Evolutionary conservation across 768 basidiomycete species (phyloP).

Genomic region (Lyophyllum shimeji): DNA sequence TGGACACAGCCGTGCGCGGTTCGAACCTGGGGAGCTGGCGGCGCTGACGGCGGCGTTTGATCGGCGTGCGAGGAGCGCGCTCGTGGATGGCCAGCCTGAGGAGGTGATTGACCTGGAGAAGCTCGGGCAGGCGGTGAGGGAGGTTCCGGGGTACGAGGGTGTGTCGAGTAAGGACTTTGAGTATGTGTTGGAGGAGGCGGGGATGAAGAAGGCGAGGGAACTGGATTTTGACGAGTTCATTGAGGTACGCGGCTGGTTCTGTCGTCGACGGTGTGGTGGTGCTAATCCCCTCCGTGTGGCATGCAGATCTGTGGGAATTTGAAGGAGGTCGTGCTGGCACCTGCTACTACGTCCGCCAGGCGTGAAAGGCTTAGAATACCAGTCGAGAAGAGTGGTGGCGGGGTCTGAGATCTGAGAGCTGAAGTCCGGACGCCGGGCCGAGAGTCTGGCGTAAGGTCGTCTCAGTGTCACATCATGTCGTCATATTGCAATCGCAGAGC

Average conservation of each 20-base stretch:
- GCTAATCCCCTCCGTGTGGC: neutral
- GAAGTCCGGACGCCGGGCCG: too few species aligned
- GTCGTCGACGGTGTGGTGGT: neutral
- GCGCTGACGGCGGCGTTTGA: slow-evolving; percentile 39
- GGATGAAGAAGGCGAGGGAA: slow-evolving; percentile 52
- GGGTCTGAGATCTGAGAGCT: too few species aligned
- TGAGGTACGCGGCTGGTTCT: slow-evolving; percentile 53
- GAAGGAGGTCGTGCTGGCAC: slow-evolving; percentile 55
- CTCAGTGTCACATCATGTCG: too few species aligned
- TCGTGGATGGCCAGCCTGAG: slow-evolving; percentile 25
- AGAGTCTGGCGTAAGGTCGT: too few species aligned
- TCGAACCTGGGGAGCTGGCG: slow-evolving; percentile 44
- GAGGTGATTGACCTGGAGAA: slow-evolving; percentile 38
- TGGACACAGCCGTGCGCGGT: slow-evolving; percentile 41
- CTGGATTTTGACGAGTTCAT: slow-evolving; percentile 86
- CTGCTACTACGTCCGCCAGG: slow-evolving; percentile 17
- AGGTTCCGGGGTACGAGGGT: slow-evolving; percentile 57
- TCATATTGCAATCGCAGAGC: neutral
- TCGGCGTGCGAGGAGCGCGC: slow-evolving; percentile 23
- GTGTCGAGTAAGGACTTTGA: slow-evolving; percentile 22
- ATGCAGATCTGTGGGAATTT: slow-evolving; percentile 69
- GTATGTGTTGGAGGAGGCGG: slow-evolving; percentile 77
- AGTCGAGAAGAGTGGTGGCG: slow-evolving; percentile 57
- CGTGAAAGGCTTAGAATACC: slow-evolving; percentile 42
- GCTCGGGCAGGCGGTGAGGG: slow-evolving; percentile 42